phyloP scores from a whole-genome alignment of 2,329 filamentous ascomycete species.

The Acephala macrosclerotiorum region DNA sequence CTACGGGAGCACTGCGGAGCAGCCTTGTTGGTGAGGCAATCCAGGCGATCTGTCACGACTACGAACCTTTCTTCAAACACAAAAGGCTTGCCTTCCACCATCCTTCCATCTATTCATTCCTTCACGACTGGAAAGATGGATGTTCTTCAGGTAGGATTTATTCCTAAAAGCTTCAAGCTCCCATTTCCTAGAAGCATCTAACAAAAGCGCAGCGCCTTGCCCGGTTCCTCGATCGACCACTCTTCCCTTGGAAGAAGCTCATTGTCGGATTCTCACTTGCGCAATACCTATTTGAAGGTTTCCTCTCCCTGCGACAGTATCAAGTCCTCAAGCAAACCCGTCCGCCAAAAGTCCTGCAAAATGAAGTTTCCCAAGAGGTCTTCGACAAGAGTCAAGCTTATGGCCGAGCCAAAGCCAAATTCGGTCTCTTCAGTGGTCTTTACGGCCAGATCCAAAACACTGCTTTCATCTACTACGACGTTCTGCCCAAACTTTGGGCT shows the following conservation, averaged over 20 bases:
- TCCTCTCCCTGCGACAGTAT: conserved; percentile 91
- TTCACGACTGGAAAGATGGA: conserved; percentile 42
- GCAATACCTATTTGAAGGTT: conserved; percentile 89
- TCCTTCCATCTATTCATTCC: conserved; percentile 26
- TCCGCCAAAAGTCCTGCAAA: conserved; percentile 84
- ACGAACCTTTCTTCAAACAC: not conserved
- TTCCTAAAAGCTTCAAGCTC: not conserved
- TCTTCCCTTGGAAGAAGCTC: conserved; percentile 97
- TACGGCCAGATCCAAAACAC: conserved; percentile 90
- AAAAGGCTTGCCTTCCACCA: not conserved
- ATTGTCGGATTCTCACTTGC: conserved; percentile 93
- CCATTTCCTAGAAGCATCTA: conserved; percentile 27
- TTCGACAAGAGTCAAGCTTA: conserved; percentile 98
- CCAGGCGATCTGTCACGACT: conserved; percentile 7
- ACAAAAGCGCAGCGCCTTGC: conserved; percentile 68
- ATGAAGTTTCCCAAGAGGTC: conserved; percentile 87
- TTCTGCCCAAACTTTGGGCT: conserved; percentile 90
- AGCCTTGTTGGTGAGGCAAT: not conserved
- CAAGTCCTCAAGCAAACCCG: conserved; percentile 80
- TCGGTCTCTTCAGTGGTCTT: conserved; percentile 79
- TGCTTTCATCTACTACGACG: conserved; percentile 87
- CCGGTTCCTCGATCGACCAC: conserved; percentile 84
- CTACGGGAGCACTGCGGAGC: not conserved
- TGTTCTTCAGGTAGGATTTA: conserved; percentile 43
- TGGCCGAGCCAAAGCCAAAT: conserved; percentile 94